A percentile compares a stretch with the other conserved stretches of the same genome.
Conservation (phyloP, 2,329 filamentous ascomycete species). For the Colletotrichum sp. region DNA sequence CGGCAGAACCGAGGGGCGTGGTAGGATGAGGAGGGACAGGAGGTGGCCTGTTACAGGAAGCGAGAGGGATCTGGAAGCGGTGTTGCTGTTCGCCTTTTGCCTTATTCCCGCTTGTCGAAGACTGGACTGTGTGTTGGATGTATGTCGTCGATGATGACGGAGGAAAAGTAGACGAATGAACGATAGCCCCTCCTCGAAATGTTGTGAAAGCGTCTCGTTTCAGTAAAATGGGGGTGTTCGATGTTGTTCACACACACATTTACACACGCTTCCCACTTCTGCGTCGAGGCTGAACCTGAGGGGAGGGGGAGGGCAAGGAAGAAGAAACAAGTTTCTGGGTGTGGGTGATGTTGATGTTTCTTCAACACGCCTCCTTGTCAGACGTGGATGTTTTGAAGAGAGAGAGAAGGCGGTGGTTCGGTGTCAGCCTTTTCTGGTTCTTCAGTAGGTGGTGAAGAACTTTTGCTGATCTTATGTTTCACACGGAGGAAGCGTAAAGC, state of each 20-base stretch:
- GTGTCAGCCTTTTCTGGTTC: neutral
- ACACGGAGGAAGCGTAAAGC: neutral
- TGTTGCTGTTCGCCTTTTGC: neutral
- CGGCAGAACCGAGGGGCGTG: neutral
- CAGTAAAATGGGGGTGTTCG: neutral
- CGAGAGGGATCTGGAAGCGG: neutral
- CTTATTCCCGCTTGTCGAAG: neutral
- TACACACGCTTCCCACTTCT: neutral
- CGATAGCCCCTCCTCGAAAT: neutral
- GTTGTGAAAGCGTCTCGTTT: conserved; percentile 15
- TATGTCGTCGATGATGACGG: neutral
- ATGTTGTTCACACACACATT: neutral
- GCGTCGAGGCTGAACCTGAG: neutral
- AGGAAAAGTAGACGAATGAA: neutral
- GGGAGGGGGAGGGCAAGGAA: neutral
- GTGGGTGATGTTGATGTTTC: neutral
- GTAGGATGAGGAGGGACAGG: neutral
- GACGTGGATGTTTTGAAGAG: conserved; percentile 18
- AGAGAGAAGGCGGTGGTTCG: neutral
- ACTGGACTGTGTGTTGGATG: neutral
- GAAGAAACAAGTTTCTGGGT: neutral
- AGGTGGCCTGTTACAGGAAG: conserved; percentile 18
- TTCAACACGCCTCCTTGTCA: conserved; percentile 14
- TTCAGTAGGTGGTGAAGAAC: neutral
- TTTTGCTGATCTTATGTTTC: neutral